Evolutionary conservation across 306 rosid genomes (phyloP), one percentile per base, ranked within the genome.

Genomic region (Vigna trinervia): DNA sequence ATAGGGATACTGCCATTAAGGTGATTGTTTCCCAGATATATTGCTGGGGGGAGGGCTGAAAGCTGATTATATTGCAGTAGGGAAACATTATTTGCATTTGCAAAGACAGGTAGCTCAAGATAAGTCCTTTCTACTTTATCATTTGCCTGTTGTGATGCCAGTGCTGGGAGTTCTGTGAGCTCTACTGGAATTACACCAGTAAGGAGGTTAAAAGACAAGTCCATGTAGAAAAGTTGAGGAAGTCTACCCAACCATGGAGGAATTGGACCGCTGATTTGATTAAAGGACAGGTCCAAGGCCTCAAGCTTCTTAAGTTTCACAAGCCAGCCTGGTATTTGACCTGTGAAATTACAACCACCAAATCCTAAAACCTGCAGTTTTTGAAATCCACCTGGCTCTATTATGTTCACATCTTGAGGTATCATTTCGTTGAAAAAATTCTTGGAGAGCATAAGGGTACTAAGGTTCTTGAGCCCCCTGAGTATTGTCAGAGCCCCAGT

Each of bases 101-200:
- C 92, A 82, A 94, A 94, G 56, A 94, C 95, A 0, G 98, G 98
- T 83, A 94, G 80, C 84, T 90, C 94, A 82, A 92, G 81, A 75
- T 87, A 86, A 83, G 87, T 74, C 84, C 79, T 82, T 78, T 82
- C 80, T 23, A 82, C 79, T 39, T 74, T 56, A 75, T 87, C 86
- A 71, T 84, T 69, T 53, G 81, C 84, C 84, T 77, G 62, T 65
- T 82, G 86, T 8, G 90, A 82, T 22, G 81, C 73, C 73, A 94
- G 85, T 53, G 92, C 92, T 15, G 84, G 84, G 52, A 94, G 76
- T 74, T 71, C 48, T 51, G 95, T 81, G 41, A 92, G 89, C 72
- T 85, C 86, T 43, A 32, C 22, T 17, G 98, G 98, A 79, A 95
- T 83, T 32, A 45, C 75, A 60, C 97, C 97, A 0, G 84, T 72